Conservation (phyloP, 2,329 filamentous ascomycete genomes). For the Colletotrichum salicis region DNA sequence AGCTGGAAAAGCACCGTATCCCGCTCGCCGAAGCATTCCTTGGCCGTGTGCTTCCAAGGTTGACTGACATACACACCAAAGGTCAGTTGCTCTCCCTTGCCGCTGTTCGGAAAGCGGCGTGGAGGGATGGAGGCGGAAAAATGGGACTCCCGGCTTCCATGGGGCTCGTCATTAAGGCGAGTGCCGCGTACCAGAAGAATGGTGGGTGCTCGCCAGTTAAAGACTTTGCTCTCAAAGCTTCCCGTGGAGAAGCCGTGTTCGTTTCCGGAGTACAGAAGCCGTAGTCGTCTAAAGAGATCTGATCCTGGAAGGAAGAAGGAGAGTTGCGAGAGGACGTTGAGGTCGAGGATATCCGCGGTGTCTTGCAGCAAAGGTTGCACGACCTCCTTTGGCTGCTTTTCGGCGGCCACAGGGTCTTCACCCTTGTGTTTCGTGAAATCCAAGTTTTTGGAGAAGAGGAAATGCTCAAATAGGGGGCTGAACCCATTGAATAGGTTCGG, state of each 20-base stretch:
- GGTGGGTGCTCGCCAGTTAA: slow-evolving; percentile 81
- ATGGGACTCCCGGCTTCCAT: slow-evolving; percentile 61
- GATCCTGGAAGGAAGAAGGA: slow-evolving; percentile 77
- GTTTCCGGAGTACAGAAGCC: slow-evolving; percentile 76
- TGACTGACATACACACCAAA: slow-evolving; percentile 75
- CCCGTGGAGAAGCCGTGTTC: slow-evolving; percentile 81
- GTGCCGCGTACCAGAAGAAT: slow-evolving; percentile 76
- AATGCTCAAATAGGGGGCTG: slow-evolving; percentile 77
- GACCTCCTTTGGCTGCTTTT: slow-evolving; percentile 38
- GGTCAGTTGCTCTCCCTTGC: slow-evolving; percentile 63
- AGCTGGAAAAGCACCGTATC: slow-evolving; percentile 77
- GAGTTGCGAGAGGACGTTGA: slow-evolving; percentile 74
- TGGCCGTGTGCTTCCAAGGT: slow-evolving; percentile 76
- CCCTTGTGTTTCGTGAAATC: slow-evolving; percentile 68
- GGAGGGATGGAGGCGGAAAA: slow-evolving; percentile 73
- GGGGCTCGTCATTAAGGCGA: slow-evolving; percentile 59
- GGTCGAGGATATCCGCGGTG: slow-evolving; percentile 70
- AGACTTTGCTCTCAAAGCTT: slow-evolving; percentile 78
- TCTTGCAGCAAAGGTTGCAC: slow-evolving; percentile 62
- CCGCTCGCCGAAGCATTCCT: slow-evolving; percentile 73
- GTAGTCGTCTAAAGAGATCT: slow-evolving; percentile 72
- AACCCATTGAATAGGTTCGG: slow-evolving; percentile 76
- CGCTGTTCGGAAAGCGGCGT: slow-evolving; percentile 66
- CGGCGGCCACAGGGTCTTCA: slow-evolving; percentile 32
- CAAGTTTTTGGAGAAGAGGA: slow-evolving; percentile 78